phyloP scores from a whole-genome alignment of 106 monocot genomes.

The Phalaenopsis aphrodite region DNA sequence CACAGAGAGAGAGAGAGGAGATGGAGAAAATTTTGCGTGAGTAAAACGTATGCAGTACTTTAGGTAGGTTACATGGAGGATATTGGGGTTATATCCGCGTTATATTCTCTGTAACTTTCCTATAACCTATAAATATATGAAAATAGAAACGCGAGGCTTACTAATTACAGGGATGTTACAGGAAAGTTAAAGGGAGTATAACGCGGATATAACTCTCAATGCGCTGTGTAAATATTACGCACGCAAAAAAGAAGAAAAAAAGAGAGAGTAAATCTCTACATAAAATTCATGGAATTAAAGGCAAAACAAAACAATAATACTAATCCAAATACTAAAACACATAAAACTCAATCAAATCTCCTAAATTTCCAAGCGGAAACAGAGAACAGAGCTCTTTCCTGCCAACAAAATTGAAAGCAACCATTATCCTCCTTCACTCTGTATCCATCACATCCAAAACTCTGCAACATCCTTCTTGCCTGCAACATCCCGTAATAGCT shows the following conservation, averaged over 20 bases:
- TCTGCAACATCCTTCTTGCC: conserved; percentile 46
- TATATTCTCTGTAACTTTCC: too few species aligned
- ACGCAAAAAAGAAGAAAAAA: not conserved
- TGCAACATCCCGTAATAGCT: conserved; percentile 41
- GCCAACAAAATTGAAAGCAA: conserved; percentile 54
- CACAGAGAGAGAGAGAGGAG: too few species aligned
- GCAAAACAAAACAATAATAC: not conserved
- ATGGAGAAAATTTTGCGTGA: too few species aligned
- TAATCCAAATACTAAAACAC: not conserved
- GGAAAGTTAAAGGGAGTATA: too few species aligned
- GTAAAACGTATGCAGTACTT: too few species aligned
- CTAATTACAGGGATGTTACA: too few species aligned
- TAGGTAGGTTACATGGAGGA: too few species aligned
- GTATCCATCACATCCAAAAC: conserved; percentile 38
- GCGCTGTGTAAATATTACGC: too few species aligned
- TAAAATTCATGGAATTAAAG: not conserved
- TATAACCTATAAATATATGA: too few species aligned
- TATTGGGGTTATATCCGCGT: too few species aligned
- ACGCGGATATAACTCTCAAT: too few species aligned
- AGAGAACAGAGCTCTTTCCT: conserved; percentile 48
- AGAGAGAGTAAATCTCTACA: not conserved
- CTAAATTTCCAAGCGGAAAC: conserved; percentile 63
- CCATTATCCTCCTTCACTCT: conserved; percentile 48
- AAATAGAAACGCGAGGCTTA: too few species aligned
- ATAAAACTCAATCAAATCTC: conserved; percentile 26